A percentile compares a stretch with the other conserved stretches of the same genome.
phyloP scores from a whole-genome alignment of 1,139 yeast genomes.

The Ashbya aceris region DNA sequence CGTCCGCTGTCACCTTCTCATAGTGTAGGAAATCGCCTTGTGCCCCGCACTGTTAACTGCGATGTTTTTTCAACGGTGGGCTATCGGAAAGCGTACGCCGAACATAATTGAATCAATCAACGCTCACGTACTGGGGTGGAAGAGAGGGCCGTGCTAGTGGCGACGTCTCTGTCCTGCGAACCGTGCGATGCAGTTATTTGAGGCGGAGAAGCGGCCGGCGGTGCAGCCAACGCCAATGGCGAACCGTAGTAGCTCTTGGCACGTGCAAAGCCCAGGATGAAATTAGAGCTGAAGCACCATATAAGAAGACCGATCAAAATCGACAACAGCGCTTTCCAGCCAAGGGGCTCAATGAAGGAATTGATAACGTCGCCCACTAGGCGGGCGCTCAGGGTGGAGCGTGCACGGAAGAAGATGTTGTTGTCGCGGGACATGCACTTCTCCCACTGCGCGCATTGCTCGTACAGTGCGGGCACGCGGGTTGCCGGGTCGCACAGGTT shows the following conservation, averaged over 20 bases:
- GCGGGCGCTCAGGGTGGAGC: constrained; percentile 56
- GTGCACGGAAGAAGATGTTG: constrained; percentile 62
- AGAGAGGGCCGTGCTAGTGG: no score
- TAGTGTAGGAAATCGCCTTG: no score
- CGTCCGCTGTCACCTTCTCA: no score
- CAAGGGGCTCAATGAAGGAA: constrained; percentile 64
- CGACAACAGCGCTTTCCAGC: constrained; percentile 62
- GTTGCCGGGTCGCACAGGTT: constrained; percentile 58
- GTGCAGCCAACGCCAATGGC: background rate
- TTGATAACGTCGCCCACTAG: constrained; percentile 75
- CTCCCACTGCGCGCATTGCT: constrained; percentile 67
- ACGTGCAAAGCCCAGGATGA: constrained; percentile 27
- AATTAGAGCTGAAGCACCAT: constrained; percentile 28
- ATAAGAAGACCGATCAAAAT: constrained; percentile 24
- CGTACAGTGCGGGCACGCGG: constrained; percentile 65
- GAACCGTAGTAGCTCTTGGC: constrained; percentile 27
- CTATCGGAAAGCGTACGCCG: no score
- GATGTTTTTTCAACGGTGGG: no score
- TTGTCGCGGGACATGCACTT: constrained; percentile 86
- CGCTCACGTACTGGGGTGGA: no score
- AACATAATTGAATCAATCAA: no score
- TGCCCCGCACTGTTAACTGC: no score
- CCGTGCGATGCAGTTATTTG: background rate
- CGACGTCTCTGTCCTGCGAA: no score
- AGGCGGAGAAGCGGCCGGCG: background rate